These are phyloP conservation scores for Mucor sp. DNA, from an alignment of 371 early-diverging fungal genomes.

Conservation along the genomic window DNA sequence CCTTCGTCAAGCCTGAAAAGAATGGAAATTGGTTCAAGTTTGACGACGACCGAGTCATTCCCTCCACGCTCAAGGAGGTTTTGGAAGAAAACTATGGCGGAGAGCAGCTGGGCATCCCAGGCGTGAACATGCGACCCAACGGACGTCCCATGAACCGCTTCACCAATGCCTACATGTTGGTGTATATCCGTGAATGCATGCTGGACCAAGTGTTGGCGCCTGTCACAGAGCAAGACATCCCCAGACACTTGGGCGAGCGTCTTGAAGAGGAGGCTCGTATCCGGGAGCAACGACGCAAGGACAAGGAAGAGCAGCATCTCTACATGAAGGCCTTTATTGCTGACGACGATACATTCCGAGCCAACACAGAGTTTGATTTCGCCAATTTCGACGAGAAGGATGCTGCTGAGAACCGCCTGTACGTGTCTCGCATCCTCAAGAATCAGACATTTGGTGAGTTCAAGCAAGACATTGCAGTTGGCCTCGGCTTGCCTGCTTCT, in stretches of 20 bases:
- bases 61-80: constrained; percentile 83
- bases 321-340: constrained; percentile 62
- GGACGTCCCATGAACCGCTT: constrained; percentile 64
- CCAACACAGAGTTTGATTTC: constrained; percentile 86
- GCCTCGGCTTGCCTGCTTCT: constrained; percentile 43
- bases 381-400: constrained; percentile 37
- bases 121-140: constrained; percentile 21
- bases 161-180: constrained; percentile 97
- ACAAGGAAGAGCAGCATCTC: constrained; percentile 70
- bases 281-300: constrained; percentile 55
- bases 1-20: constrained; percentile 81
- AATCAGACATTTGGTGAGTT: constrained; percentile 41
- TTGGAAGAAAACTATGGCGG: constrained; percentile 96
- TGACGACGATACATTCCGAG: constrained; percentile 63
- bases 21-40: constrained; percentile 88
- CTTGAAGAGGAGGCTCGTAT: constrained; percentile 60
- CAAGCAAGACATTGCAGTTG: constrained; percentile 22
- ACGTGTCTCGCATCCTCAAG: constrained; percentile 21
- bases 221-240: constrained; percentile 71
- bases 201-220: constrained; percentile 73
- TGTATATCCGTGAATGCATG: constrained; percentile 85
- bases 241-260: constrained; percentile 66
- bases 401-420: constrained; percentile 13
- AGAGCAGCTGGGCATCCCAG: constrained; percentile 45
- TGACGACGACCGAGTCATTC: constrained; percentile 96